Percentiles rank a stretch among this genome's conserved stretches.
Conservation (phyloP, 495 filamentous ascomycete species). For the Neurospora sp. region DNA sequence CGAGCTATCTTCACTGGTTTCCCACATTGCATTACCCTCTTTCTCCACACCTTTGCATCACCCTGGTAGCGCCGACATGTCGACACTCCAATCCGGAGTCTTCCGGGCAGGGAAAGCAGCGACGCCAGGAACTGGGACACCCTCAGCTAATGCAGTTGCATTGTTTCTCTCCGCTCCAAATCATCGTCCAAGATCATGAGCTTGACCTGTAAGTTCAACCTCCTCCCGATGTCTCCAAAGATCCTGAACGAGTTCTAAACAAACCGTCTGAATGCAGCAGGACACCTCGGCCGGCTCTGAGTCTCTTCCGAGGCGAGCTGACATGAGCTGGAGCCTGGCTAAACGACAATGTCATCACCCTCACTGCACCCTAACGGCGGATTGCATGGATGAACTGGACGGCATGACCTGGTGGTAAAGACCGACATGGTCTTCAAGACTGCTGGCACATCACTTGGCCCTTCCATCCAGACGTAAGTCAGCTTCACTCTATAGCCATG, state of each 20-base stretch:
- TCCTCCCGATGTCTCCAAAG: background rate
- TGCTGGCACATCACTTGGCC: too few relatives aligned
- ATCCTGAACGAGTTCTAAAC: background rate
- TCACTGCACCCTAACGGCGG: too few relatives aligned
- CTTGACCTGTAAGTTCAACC: background rate
- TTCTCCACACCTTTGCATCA: background rate
- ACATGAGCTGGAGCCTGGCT: too few relatives aligned
- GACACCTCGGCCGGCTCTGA: background rate
- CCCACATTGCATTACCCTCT: background rate
- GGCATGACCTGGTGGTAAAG: too few relatives aligned
- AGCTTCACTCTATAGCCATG: too few relatives aligned
- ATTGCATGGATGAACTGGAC: too few relatives aligned
- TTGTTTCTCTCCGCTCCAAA: background rate
- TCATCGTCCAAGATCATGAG: background rate
- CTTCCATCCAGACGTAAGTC: too few relatives aligned
- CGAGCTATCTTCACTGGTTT: too few relatives aligned
- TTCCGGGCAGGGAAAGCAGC: background rate
- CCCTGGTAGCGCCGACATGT: too few relatives aligned
- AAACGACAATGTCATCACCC: too few relatives aligned
- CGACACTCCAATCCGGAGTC: background rate
- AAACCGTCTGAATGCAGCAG: background rate
- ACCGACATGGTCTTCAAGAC: too few relatives aligned
- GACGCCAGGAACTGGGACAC: background rate
- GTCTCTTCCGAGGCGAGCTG: too few relatives aligned
- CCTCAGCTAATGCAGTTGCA: background rate